phyloP scores from a whole-genome alignment of 2,329 filamentous ascomycete genomes.

The Lachnellula subtilissima region DNA sequence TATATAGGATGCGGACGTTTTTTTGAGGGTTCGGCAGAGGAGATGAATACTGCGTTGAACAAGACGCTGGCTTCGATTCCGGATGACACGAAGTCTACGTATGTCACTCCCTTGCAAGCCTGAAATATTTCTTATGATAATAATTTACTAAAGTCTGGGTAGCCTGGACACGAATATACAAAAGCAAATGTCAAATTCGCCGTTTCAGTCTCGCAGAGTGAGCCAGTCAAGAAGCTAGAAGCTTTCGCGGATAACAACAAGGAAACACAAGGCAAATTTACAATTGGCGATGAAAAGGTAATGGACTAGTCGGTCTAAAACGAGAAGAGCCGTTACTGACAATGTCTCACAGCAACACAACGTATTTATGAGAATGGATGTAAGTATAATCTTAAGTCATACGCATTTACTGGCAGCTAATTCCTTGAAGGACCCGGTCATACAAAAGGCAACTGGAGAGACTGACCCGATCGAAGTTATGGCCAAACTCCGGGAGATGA shows the following conservation, averaged over 20 bases:
- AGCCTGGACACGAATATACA: conserved; percentile 98
- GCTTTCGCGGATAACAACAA: conserved; percentile 72
- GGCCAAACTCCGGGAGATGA: conserved; percentile 81
- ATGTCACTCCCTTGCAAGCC: conserved; percentile 32
- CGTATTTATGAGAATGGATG: conserved; percentile 87
- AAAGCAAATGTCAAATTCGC: conserved; percentile 91
- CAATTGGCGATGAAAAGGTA: conserved; percentile 95
- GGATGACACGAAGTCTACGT: conserved; percentile 88
- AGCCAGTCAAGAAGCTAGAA: conserved; percentile 71
- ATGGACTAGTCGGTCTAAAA: conserved; percentile 10
- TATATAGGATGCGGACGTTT: conserved; percentile 80
- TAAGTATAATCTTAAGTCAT: conserved; percentile 38
- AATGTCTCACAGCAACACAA: conserved; percentile 68
- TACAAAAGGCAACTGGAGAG: conserved; percentile 80
- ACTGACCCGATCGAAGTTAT: conserved; percentile 80
- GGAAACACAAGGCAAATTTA: conserved; percentile 92
- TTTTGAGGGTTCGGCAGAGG: conserved; percentile 82
- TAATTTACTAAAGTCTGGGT: conserved; percentile 8
- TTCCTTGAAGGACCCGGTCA: conserved; percentile 61
- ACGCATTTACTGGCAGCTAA: conserved; percentile 7
- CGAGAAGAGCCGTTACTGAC: conserved; percentile 6
- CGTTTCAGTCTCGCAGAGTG: conserved; percentile 67
- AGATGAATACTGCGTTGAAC: conserved; percentile 94
- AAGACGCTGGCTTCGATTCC: conserved; percentile 74
- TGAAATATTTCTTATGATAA: neutral